Base-by-base conservation (phyloP, 2,329 filamentous ascomycete genomes). In the Cladosporium velox region DNA sequence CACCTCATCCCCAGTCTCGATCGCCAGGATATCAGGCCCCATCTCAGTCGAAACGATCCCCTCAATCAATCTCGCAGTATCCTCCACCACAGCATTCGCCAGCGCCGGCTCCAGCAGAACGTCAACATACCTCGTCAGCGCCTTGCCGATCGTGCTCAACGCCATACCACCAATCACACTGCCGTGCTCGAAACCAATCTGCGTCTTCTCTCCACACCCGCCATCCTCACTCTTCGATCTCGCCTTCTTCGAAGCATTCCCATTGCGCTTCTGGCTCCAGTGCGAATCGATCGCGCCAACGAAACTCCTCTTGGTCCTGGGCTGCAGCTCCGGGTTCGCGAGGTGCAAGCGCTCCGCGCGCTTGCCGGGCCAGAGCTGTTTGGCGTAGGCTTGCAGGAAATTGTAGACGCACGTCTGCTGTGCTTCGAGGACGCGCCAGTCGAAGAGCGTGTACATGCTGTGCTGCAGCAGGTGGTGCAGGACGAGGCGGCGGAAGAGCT, bases 291-390 rank as follows among this genome's bases (percentile, higher is more conserved):
- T 49, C 2, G 34, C 10, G 2, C 38, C 35, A 41, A 60, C 30
- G 38, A 60, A 60, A 28, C 58, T 60, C 15, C 58, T 49, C 32
- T 14, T 41, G 38, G 26, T 21, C 18, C 26, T 21, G 26, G 44
- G 44, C 47, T 11, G 35, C 10, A 63, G 24, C 10, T 12, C 14
- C 24, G 60, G 49, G 30, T 30, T 30, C 1, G 60, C 49, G n/a
- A 63, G 60, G 18, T 63, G 60, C 0, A 2, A 14, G 49, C 60
- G 60, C 21, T 41, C 8, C 4, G 34, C 34, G 5, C 15, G 30
- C 24, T 21, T 44, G 21, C 60, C 60, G 4, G 60, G 49, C 60
- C 60, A 63, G 14, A 63, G 60, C 11, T 28, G 21, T 35, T 63
- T 63, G 30, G 44, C 60, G 34, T 63, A 55, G 8, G 32, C 6